Evolutionary conservation across 345 rosid genomes (phyloP), one percentile per base, ranked within the genome.

Genomic region (Nasturtium officinale): DNA sequence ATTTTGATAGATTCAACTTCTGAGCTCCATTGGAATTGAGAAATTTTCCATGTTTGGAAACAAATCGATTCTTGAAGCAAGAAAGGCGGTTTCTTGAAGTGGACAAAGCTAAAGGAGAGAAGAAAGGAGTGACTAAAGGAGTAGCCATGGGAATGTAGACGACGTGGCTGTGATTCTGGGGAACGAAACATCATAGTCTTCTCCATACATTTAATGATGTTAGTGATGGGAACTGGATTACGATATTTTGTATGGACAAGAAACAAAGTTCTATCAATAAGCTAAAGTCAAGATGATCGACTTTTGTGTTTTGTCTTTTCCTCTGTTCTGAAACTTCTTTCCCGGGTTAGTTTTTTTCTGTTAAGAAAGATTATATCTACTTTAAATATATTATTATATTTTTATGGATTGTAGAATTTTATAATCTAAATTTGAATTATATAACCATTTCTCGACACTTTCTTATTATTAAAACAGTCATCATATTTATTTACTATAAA

Each of bases 81-180:
- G 21, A 59, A 56, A 12, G 69, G 59, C n/a, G 75, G 67, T 48
- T 58, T 18, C 55, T 77, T 61, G 52, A 0, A 0, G 67, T 1
- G 5, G 69, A 33, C 30, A 72, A 76, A 67, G 76, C 20, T 25
- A 58, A 37, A 9, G 88, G 69, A 20, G 81, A 46, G 29, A 72
- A 59, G 21, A 67, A 70, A 71, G 77, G 73, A 26, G 83, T 58
- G 28, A 80, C 64, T 25, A 85, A 59, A 50, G 67, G 80, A 52
- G 78, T 37, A 38, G 91, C 88, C 92, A 87, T 89, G 55, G 82
- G 25, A 43, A 25, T 53, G 73, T 46, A 38, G 69, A 69, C 40
- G 70, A 47, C 43, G 53, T 67, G 80, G 73, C 21, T 13, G 37
- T 30, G 54, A 51, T 57, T 38, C 66, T 74, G 10, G 18, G 47